These are phyloP conservation scores for Aspergillus texensis DNA, from an alignment of 2,329 filamentous ascomycete species.

Conservation along the genomic window DNA sequence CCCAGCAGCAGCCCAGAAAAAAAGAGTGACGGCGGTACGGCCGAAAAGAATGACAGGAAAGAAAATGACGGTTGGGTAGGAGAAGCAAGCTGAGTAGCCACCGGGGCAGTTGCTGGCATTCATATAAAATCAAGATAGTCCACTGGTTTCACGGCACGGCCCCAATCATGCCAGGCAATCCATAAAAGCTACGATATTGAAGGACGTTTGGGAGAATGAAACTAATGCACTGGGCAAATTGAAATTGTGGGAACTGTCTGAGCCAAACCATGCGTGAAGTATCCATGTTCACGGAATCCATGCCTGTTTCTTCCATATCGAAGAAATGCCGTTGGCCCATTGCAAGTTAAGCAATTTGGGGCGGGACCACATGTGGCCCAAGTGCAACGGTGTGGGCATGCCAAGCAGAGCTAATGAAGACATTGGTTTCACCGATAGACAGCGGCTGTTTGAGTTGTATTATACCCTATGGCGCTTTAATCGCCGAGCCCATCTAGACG, in stretches of 20 bases:
- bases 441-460: conserved; percentile 17
- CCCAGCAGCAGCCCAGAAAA: conserved; percentile 19
- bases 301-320: conserved; percentile 1
- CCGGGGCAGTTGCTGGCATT: conserved; percentile 7
- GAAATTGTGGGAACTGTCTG: conserved; percentile 11
- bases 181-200: conserved; percentile 9
- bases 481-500: conserved; percentile 15
- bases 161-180: conserved; percentile 1
- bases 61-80: conserved; percentile 5
- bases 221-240: conserved; percentile 20
- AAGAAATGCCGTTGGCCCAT: conserved; percentile 6
- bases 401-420: conserved; percentile 13
- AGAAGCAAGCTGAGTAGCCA: conserved; percentile 3
- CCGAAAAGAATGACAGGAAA: conserved; percentile 11
- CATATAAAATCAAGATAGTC: conserved; percentile 15
- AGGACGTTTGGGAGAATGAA: conserved; percentile 9
- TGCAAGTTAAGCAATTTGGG: conserved; percentile 16
- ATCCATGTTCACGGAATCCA: conserved; percentile 1
- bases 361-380: conserved; percentile 7
- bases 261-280: not conserved
- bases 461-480: conserved; percentile 1
- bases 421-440: conserved; percentile 17
- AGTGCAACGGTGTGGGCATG: conserved; percentile 10
- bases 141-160: not conserved
- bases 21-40: conserved; percentile 14